A percentile compares a stretch with the other conserved stretches of the same genome.
These are phyloP conservation scores for Bruguiera parviflora DNA, from an alignment of 345 rosid genomes.

Conservation along the genomic window DNA sequence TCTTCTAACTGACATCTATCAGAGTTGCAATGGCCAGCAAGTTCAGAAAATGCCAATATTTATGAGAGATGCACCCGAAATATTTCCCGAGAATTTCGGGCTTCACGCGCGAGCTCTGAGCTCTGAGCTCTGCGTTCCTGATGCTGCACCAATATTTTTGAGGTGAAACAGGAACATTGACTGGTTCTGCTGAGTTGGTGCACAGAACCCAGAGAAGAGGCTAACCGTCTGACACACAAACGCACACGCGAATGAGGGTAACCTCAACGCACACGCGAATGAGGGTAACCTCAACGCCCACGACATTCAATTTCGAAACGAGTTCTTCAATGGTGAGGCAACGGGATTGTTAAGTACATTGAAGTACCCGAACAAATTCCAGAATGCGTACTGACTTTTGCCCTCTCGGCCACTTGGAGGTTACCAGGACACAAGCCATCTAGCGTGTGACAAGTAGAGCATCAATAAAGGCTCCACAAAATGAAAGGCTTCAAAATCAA, in stretches of 20 bases:
- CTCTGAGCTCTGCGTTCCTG: no score
- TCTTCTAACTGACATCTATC: neutral
- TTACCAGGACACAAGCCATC: no score
- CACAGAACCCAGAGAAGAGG: neutral
- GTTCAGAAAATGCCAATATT: neutral
- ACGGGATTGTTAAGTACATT: no score
- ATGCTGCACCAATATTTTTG: constrained; percentile 22
- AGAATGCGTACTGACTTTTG: no score
- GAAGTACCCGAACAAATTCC: no score
- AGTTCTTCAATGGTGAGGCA: constrained; percentile 50
- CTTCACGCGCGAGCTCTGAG: constrained; percentile 53
- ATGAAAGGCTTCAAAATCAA: no score
- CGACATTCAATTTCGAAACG: constrained; percentile 83
- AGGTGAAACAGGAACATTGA: neutral
- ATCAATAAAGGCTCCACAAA: no score
- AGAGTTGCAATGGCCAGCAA: neutral
- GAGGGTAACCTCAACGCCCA: constrained; percentile 76
- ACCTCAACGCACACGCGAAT: constrained; percentile 70
- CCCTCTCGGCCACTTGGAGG: no score
- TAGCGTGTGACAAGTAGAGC: no score
- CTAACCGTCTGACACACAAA: constrained; percentile 77
- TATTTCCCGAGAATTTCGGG: constrained; percentile 65
- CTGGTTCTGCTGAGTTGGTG: neutral
- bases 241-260: constrained; percentile 69
- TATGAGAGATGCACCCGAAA: constrained; percentile 52